Percentiles rank a stretch among this genome's conserved stretches.
phyloP scores from a whole-genome alignment of 2,329 filamentous ascomycete species.

The Huntiella decipiens region DNA sequence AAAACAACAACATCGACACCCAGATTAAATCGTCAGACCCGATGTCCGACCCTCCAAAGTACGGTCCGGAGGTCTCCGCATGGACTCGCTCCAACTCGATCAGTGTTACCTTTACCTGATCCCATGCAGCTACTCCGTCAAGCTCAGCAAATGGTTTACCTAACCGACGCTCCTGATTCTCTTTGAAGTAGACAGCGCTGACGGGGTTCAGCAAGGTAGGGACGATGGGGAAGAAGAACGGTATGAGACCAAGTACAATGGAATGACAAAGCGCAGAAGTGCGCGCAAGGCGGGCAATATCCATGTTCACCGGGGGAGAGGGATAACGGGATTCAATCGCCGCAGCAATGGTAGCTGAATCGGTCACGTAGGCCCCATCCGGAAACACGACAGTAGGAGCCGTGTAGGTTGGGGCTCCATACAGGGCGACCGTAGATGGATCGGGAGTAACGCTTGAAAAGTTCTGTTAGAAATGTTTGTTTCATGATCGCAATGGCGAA shows the following conservation, averaged over 20 bases:
- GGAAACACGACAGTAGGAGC: constrained; percentile 36
- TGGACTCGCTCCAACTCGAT: constrained; percentile 27
- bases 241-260: constrained; percentile 18
- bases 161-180: not conserved
- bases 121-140: constrained; percentile 30
- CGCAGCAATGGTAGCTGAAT: constrained; percentile 40
- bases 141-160: constrained; percentile 27
- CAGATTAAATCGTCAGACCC: constrained; percentile 41
- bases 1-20: constrained; percentile 27
- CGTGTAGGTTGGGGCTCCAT: constrained; percentile 24
- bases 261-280: constrained; percentile 20
- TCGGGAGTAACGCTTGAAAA: constrained; percentile 24
- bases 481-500: not conserved
- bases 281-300: constrained; percentile 28
- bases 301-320: constrained; percentile 35
- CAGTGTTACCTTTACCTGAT: constrained; percentile 17
- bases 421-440: not conserved
- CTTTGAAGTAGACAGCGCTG: constrained; percentile 26
- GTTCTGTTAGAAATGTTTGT: not conserved
- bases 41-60: constrained; percentile 36
- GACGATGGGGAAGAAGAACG: constrained; percentile 29
- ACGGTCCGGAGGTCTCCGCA: constrained; percentile 37
- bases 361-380: constrained; percentile 42
- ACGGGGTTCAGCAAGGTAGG: constrained; percentile 31
- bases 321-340: constrained; percentile 42